Evolutionary conservation across 1,284 basidiomycete species (phyloP), one percentile per base, ranked within the genome.

Genomic region (Butyriboletus appendiculatus): DNA sequence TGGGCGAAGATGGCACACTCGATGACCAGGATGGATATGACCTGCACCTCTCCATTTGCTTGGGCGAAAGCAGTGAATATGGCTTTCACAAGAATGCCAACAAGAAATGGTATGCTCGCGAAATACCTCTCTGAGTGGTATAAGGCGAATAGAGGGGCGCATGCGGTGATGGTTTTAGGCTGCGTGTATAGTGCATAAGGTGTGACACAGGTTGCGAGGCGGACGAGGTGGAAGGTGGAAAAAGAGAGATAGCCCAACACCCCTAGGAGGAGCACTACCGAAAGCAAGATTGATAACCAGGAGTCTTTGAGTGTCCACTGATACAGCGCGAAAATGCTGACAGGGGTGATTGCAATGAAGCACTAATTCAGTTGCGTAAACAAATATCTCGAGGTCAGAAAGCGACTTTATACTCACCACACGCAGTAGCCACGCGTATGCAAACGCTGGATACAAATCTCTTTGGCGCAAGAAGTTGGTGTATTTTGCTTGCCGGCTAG

Each of bases 281-380:
- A 84, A 24, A 92, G 73, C 12, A 90, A 69, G 48, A 80, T 74
- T 0, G 93, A 82, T 2, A 94, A 77, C 84, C 90, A 92, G 0
- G 92, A 94, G 69, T 96, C 92, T 55, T 81, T 79, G 55, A 96
- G 77, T 0, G 88, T 90, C 91, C 93, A 96, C 68, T 96, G 94
- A 72, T 88, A 93, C 66, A 96, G 84, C 8, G 82, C 76, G 63
- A 96, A 92, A 55, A 90, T 81, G 59, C 85, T 73, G 52, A 94
- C 73, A 9, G 94, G 94, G 45, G 83, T 75, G 57, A 85, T 76
- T 34, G 80, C 74, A 47, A 90, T 72, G 24, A 94, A 69, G 22
- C 77, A 82, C 86, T 92, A 63, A 20, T 44, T 26, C 18, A 47
- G 6, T 11, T 16, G 30, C 47, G 49, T 59, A 26, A 58, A 45